Percentiles rank a stretch among this genome's conserved stretches.
phyloP scores from a whole-genome alignment of 768 basidiomycete species.

The Epithele typhae region DNA sequence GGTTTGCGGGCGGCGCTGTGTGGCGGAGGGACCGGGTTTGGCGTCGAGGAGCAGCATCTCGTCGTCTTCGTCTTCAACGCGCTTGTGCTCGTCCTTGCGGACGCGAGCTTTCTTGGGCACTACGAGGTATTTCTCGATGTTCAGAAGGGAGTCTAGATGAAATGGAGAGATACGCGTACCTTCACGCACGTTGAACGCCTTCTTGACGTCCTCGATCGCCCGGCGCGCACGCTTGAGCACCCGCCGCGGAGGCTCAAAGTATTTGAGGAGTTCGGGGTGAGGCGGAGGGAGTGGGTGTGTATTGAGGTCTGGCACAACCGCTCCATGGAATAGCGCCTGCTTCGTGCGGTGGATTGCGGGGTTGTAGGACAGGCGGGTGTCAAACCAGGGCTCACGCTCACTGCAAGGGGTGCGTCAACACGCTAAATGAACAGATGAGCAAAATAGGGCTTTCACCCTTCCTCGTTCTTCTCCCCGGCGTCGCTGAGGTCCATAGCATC shows the following conservation, averaged over 20 bases:
- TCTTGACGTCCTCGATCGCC: conserved; percentile 57
- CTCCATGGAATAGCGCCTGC: conserved; percentile 89
- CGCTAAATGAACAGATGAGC: not conserved
- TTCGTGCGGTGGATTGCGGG: conserved; percentile 88
- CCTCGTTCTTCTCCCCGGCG: conserved; percentile 70
- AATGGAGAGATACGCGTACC: conserved; percentile 36
- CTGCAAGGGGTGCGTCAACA: conserved; percentile 31
- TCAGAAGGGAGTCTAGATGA: not conserved
- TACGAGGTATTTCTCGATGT: too few species aligned
- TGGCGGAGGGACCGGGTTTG: conserved; percentile 16
- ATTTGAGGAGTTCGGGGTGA: conserved; percentile 80
- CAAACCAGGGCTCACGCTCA: conserved; percentile 68
- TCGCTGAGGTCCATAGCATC: conserved; percentile 85
- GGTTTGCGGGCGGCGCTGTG: conserved; percentile 16
- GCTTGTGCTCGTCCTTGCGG: conserved; percentile 60
- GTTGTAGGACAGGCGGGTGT: conserved; percentile 73
- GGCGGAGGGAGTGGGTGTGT: conserved; percentile 78
- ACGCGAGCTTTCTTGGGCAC: conserved; percentile 60
- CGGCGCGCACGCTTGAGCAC: conserved; percentile 57
- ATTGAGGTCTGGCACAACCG: conserved; percentile 69
- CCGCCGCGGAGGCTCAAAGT: conserved; percentile 71
- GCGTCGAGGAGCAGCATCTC: conserved; percentile 58
- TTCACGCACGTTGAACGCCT: conserved; percentile 72
- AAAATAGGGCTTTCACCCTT: conserved; percentile 45
- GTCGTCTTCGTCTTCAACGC: conserved; percentile 55